These are phyloP conservation scores for Allomyces arbusculus DNA, from an alignment of 192 early-diverging fungal genomes.

Conservation along the genomic window DNA sequence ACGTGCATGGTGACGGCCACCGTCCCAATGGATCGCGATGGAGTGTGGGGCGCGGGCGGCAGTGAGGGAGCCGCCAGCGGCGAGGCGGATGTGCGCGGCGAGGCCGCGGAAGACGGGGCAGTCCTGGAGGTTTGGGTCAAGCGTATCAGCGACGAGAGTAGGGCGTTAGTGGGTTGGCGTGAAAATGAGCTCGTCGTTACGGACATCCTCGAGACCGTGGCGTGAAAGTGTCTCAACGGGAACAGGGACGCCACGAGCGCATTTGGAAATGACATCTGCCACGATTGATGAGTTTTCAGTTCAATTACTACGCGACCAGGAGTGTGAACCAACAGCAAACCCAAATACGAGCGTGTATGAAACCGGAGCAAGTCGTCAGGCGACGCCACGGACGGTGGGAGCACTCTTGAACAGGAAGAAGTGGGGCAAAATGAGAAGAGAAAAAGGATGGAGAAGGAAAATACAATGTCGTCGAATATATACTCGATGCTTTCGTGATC, in stretches of 20 bases:
- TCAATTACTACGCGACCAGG: neutral
- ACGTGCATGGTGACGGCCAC: neutral
- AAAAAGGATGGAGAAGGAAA: neutral
- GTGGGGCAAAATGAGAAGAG: neutral
- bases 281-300: neutral
- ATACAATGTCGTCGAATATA: neutral
- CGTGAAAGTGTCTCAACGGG: neutral
- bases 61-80: neutral
- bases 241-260: neutral
- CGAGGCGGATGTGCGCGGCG: neutral
- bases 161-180: too few relatives aligned
- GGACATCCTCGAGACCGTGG: neutral
- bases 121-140: neutral
- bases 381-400: neutral
- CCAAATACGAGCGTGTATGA: neutral
- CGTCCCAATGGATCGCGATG: neutral
- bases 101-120: neutral
- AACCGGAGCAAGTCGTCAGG: neutral
- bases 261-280: neutral
- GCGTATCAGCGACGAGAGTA: neutral
- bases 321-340: neutral
- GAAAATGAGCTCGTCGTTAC: too few relatives aligned
- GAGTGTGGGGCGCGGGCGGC: neutral
- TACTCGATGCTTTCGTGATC: neutral
- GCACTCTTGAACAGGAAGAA: neutral